Evolutionary conservation across 345 rosid species (phyloP).

Genomic region (Carallia pectinifolia): DNA sequence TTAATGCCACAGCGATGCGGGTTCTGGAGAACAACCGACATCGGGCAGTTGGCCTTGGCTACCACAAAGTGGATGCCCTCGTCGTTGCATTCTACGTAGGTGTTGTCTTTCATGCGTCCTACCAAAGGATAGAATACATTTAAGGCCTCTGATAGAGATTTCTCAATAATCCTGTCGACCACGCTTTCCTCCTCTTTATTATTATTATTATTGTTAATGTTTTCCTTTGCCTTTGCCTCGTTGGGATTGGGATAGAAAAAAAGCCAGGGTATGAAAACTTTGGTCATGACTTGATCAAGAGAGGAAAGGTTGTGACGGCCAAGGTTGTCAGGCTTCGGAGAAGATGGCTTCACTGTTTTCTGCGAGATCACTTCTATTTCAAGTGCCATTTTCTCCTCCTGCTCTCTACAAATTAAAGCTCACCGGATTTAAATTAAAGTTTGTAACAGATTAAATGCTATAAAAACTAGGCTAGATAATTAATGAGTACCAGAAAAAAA

Average conservation of each 20-base stretch:
- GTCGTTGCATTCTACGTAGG: conserved; percentile 27
- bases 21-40: conserved; percentile 28
- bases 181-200: background rate
- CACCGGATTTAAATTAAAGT: too few species aligned
- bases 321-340: conserved; percentile 22
- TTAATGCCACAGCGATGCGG: conserved; percentile 6
- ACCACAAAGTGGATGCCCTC: conserved; percentile 36
- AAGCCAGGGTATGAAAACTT: background rate
- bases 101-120: conserved; percentile 8
- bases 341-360: conserved; percentile 27
- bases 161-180: conserved; percentile 13
- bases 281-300: conserved; percentile 30
- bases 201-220: too few species aligned
- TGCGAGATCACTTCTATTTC: conserved; percentile 32
- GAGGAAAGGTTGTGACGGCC: conserved; percentile 19
- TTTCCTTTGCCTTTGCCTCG: background rate
- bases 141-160: conserved; percentile 38
- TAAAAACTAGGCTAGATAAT: too few species aligned
- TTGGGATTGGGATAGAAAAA: conserved; percentile 4
- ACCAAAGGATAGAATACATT: conserved; percentile 37
- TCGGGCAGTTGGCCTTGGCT: conserved; percentile 25
- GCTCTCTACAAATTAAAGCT: too few species aligned
- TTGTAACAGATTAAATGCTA: too few species aligned
- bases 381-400: background rate
- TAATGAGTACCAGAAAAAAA: too few species aligned